Evolutionary conservation across 495 filamentous ascomycete species (phyloP).

Genomic region (Chaetomidium leptoderma): DNA sequence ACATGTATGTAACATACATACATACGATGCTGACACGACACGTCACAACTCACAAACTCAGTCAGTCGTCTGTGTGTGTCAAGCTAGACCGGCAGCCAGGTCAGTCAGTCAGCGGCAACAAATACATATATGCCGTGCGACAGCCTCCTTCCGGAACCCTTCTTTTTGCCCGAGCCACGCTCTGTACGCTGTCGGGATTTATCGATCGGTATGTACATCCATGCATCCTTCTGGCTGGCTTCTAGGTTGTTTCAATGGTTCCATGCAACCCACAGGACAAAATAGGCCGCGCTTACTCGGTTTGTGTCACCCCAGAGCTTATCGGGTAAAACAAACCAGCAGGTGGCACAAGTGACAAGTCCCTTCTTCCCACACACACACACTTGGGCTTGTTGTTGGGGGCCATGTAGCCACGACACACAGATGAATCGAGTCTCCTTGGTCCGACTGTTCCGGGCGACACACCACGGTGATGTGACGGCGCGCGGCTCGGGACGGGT

Average conservation of each 20-base stretch:
- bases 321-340: constrained; percentile 7
- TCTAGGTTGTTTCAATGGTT: background rate
- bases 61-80: too few species aligned
- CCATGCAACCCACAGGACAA: background rate
- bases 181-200: background rate
- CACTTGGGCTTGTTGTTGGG: too few species aligned
- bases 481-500: background rate
- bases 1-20: too few species aligned
- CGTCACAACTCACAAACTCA: background rate
- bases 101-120: background rate
- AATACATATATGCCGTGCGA: background rate
- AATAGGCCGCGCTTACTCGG: background rate
- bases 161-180: background rate
- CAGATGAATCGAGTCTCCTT: background rate
- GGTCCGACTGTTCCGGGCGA: background rate
- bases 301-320: background rate
- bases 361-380: too few species aligned
- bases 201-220: background rate
- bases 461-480: background rate
- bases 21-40: background rate
- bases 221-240: background rate
- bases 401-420: too few species aligned
- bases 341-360: too few species aligned
- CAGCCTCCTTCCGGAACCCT: too few species aligned
- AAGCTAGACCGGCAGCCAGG: too few species aligned